Percentiles rank a stretch among this genome's conserved stretches.
These are phyloP conservation scores for Euphorbia tirucalli DNA, from an alignment of 345 rosid species.

Conservation along the genomic window DNA sequence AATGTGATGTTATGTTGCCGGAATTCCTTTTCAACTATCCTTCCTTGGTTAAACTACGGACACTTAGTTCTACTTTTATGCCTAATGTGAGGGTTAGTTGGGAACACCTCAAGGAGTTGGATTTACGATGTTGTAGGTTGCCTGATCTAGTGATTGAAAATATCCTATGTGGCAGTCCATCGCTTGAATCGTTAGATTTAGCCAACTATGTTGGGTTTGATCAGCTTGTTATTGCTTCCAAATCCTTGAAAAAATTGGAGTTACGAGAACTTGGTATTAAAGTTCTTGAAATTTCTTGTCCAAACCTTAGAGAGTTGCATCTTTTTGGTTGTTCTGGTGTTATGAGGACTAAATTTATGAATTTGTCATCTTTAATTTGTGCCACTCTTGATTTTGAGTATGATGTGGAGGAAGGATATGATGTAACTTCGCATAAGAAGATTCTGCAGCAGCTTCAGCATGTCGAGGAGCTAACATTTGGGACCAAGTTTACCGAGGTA, in stretches of 20 bases:
- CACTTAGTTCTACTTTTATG: not conserved
- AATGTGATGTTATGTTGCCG: not conserved
- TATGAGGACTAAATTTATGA: too few relatives aligned
- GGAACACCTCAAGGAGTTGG: not conserved
- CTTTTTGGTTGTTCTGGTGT: not conserved
- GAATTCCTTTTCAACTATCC: not conserved
- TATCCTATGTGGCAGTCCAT: constrained; percentile 12
- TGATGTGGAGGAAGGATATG: not conserved
- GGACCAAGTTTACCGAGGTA: not conserved
- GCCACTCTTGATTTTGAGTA: not conserved
- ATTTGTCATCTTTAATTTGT: not conserved
- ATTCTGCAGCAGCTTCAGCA: not conserved
- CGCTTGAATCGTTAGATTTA: not conserved
- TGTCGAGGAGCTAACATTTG: not conserved
- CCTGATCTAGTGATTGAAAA: not conserved
- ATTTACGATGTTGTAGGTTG: not conserved
- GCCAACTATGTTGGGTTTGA: not conserved
- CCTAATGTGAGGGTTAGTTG: not conserved
- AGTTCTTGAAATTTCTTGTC: not conserved
- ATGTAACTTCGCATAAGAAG: not conserved
- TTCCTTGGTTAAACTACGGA: not conserved
- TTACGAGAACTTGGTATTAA: not conserved
- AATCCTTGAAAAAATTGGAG: not conserved
- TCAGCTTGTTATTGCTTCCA: not conserved
- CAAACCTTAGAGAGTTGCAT: not conserved